Percentiles rank a stretch among this genome's conserved stretches.
Conservation (phyloP, 2,329 filamentous ascomycete genomes). For the Colletotrichum liaoningense region DNA sequence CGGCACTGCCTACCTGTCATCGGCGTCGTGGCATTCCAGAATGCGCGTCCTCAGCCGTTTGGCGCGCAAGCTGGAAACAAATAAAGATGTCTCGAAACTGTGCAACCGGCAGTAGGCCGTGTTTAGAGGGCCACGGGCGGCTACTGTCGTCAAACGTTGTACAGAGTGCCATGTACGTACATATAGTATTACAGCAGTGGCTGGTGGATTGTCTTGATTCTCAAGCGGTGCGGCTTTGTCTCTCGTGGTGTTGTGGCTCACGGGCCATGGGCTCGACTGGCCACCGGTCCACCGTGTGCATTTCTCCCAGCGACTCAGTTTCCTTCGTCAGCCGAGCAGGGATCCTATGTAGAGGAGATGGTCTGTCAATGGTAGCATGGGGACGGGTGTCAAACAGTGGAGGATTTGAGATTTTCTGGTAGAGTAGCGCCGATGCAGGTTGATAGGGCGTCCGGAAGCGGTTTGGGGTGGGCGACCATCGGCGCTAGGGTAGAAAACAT, state of each 20-base stretch:
- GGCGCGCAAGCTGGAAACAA: background rate
- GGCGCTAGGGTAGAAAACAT: constrained; percentile 15
- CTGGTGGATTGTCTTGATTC: background rate
- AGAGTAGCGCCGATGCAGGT: constrained; percentile 29
- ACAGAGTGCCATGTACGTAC: background rate
- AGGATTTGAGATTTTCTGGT: constrained; percentile 30
- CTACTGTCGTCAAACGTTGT: constrained; percentile 4
- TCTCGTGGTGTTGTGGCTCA: background rate
- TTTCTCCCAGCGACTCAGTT: constrained; percentile 2
- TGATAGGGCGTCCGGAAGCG: constrained; percentile 15
- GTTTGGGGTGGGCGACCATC: constrained; percentile 15
- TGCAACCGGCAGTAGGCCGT: constrained; percentile 8
- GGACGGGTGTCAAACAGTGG: constrained; percentile 12
- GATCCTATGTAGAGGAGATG: constrained; percentile 4
- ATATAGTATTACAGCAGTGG: background rate
- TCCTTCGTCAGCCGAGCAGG: constrained; percentile 22
- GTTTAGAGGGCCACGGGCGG: constrained; percentile 1
- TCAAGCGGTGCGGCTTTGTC: background rate
- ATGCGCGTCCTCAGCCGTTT: background rate
- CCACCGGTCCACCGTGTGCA: constrained; percentile 5
- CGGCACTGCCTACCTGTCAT: background rate
- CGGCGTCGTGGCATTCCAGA: constrained; percentile 18
- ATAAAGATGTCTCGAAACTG: background rate
- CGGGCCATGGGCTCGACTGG: background rate
- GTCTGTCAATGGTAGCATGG: constrained; percentile 19